A percentile compares a stretch with the other conserved stretches of the same genome.
These are phyloP conservation scores for Nakazawaea wyomingensis DNA, from an alignment of 805 yeast species.

Conservation along the genomic window DNA sequence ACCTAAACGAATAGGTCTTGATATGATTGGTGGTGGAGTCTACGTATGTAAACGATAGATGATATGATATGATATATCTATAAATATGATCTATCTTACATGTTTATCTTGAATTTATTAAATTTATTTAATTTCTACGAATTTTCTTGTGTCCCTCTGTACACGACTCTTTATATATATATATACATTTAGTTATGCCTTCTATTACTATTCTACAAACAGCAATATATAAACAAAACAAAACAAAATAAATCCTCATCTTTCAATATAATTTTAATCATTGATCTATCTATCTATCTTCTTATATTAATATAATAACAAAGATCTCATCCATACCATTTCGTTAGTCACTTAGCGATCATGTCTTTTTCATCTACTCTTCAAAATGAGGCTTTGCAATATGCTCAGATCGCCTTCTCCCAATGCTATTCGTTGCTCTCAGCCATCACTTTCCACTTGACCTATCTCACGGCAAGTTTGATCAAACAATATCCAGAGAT, in stretches of 20 bases:
- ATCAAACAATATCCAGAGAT: constrained; percentile 6
- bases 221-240: not conserved
- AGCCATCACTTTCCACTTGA: constrained; percentile 1
- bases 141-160: too few species aligned
- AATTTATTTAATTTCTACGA: too few species aligned
- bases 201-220: not conserved
- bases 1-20: not conserved
- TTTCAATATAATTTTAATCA: too few species aligned
- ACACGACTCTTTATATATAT: not conserved
- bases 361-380: too few species aligned
- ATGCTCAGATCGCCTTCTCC: not conserved
- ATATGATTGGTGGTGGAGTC: not conserved
- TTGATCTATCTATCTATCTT: too few species aligned
- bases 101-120: too few species aligned
- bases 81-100: too few species aligned
- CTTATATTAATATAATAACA: too few species aligned
- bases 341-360: too few species aligned
- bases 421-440: constrained; percentile 5
- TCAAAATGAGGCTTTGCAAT: constrained; percentile 3
- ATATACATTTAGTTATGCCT: not conserved
- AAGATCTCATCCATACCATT: too few species aligned
- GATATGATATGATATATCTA: not conserved
- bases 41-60: not conserved
- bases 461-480: not conserved
- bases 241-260: too few species aligned